A percentile compares a stretch with the other conserved stretches of the same genome.
Evolutionary conservation across 768 basidiomycete species (phyloP).

Genomic region (Tubosaeta brunneosetosa): DNA sequence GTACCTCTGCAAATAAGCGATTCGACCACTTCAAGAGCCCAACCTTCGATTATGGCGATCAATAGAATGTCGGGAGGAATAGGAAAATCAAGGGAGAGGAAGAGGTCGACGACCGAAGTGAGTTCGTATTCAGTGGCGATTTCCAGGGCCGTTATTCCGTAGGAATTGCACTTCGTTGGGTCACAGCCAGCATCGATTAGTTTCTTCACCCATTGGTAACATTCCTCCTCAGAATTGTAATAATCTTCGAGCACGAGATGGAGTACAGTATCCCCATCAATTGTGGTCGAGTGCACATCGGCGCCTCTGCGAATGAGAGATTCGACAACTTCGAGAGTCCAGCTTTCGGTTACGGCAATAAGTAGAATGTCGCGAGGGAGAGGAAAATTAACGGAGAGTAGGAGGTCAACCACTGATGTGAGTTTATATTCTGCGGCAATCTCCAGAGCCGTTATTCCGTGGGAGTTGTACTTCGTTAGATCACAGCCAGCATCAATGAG

Average conservation of each 20-base stretch:
- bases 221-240: not conserved
- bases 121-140: not conserved
- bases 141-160: not conserved
- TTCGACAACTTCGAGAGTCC: no score
- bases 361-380: not conserved
- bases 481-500: not conserved
- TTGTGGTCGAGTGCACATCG: not conserved
- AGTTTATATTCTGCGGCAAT: not conserved
- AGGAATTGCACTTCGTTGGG: not conserved
- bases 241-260: no score
- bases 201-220: not conserved
- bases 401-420: no score
- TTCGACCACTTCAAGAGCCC: not conserved
- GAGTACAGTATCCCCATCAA: not conserved
- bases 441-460: not conserved
- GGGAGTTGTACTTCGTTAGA: not conserved
- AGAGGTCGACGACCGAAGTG: not conserved
- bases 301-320: not conserved
- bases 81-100: not conserved
- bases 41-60: no score
- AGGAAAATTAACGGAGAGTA: no score
- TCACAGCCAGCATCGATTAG: not conserved
- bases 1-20: not conserved
- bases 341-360: no score
- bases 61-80: not conserved